Evolutionary conservation across 306 rosid genomes (phyloP), one percentile per base, ranked within the genome.

Genomic region (Vigna angularis): DNA sequence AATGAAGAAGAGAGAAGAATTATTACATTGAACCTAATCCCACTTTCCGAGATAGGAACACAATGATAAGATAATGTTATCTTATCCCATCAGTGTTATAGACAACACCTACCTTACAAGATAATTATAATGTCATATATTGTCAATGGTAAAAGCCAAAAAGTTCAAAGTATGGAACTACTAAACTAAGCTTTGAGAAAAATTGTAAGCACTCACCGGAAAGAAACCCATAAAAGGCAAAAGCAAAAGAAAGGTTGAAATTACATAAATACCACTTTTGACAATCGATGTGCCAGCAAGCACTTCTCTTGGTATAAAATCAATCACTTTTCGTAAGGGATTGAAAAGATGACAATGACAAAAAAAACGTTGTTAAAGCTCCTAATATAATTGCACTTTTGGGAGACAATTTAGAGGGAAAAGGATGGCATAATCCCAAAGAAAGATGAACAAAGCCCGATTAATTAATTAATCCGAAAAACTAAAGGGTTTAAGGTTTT

Each of bases 271-370:
- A 71, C 86, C 89, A 81, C 36, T 57, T 73, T 81, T 50, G 76
- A 75, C 79, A 70, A 75, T 68, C 73, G 74, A 38, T 68, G 28
- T 26, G 28, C 16, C 68, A 65, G 68, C 36, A 52, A 72, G 67
- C 91, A 68, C 87, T 77, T 86, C 81, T 73, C 87, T 89, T 80
- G 77, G 84, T 69, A 71, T 83, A 84, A 91, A 91, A 87, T 95
- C 85, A 83, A 88, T 64, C 74, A 83, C 76, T 50, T 65, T 78
- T 59, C 42, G 44, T 0, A 0, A 6, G 24, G 15, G 47, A 28
- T 77, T 26, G 38, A 81, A 88, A 84, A 83, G 79, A 78, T 73
- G 84, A 78, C 83, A 73, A 48, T 63, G 86, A 87, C 90, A 84
- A 83, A 59, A 83, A 48, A 87, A 55, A 81, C 83, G 79, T 84